Evolutionary conservation across 768 basidiomycete species (phyloP).

Genomic region (Pseudohyphozyma bogoriensis): DNA sequence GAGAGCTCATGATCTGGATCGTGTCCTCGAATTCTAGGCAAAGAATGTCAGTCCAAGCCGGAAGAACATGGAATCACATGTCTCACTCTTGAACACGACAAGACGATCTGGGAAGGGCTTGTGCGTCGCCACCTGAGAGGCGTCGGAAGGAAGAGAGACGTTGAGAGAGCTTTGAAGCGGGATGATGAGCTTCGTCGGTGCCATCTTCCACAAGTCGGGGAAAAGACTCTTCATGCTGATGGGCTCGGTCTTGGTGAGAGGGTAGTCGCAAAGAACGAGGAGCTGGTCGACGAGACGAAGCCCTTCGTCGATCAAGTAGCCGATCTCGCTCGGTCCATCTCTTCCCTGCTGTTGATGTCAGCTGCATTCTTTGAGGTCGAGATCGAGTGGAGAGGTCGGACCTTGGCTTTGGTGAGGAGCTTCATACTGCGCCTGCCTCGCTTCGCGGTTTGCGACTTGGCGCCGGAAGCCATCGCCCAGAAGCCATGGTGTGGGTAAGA

Average conservation of each 20-base stretch:
- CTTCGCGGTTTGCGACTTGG: conserved; percentile 63
- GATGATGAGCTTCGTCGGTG: conserved; percentile 52
- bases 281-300: conserved; percentile 24
- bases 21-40: conserved; percentile 66
- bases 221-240: conserved; percentile 22
- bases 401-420: conserved; percentile 31
- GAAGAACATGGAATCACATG: no score
- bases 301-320: conserved; percentile 16
- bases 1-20: conserved; percentile 79
- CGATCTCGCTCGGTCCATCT: no score
- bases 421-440: conserved; percentile 52
- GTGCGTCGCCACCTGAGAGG: conserved; percentile 47
- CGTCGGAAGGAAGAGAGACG: conserved; percentile 69
- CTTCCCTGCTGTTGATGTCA: no score
- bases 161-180: conserved; percentile 89
- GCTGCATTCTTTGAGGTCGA: no score
- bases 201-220: conserved; percentile 6
- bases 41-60: neutral
- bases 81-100: conserved; percentile 65
- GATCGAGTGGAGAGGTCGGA: neutral
- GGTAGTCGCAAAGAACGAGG: conserved; percentile 21
- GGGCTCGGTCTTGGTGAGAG: conserved; percentile 12
- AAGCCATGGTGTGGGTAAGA: conserved; percentile 81
- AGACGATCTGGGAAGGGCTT: conserved; percentile 68
- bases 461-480: conserved; percentile 83